Conservation (phyloP, 1,284 basidiomycete species). For the Wallemia mellicola region DNA sequence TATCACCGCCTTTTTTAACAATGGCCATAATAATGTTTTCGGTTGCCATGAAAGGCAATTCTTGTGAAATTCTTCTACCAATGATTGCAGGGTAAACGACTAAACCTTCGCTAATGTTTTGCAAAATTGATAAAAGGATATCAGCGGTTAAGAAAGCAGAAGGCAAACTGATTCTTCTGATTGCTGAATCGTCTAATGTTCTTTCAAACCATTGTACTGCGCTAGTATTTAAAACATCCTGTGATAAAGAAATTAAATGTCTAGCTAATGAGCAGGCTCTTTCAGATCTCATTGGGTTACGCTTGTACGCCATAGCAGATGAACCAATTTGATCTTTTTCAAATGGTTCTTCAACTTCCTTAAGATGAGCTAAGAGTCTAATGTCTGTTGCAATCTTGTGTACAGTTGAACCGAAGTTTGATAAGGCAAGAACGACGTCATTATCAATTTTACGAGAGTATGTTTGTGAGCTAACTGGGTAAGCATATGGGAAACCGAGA, state of each 20-base stretch:
- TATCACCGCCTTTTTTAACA: constrained; percentile 73
- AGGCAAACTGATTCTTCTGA: constrained; percentile 1
- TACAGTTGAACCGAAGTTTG: constrained; percentile 75
- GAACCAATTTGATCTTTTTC: constrained; percentile 94
- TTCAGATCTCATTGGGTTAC: constrained; percentile 97
- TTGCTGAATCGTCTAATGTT: constrained; percentile 58
- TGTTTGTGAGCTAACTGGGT: constrained; percentile 93
- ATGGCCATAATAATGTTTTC: constrained; percentile 99
- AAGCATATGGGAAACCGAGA: constrained; percentile 71
- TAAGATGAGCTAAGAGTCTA: constrained; percentile 65
- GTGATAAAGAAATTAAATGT: constrained; percentile 72
- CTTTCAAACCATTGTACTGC: constrained; percentile 90
- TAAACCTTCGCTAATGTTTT: constrained; percentile 87
- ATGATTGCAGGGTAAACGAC: constrained; percentile 96
- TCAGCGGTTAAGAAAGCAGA: constrained; percentile 78
- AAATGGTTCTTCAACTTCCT: constrained; percentile 97
- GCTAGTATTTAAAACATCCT: constrained; percentile 72
- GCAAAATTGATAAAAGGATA: constrained; percentile 76
- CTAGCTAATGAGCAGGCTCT: constrained; percentile 81
- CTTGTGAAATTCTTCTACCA: constrained; percentile 60
- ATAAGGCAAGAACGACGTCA: constrained; percentile 65
- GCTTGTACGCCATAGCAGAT: constrained; percentile 91
- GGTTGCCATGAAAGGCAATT: constrained; percentile 96
- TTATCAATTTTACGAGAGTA: constrained; percentile 95
- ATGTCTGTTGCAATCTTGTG: constrained; percentile 97